A percentile compares a stretch with the other conserved stretches of the same genome.
These are phyloP conservation scores for Volvox reticuliferus DNA, from an alignment of 139 green algal genomes.

Conservation along the genomic window DNA sequence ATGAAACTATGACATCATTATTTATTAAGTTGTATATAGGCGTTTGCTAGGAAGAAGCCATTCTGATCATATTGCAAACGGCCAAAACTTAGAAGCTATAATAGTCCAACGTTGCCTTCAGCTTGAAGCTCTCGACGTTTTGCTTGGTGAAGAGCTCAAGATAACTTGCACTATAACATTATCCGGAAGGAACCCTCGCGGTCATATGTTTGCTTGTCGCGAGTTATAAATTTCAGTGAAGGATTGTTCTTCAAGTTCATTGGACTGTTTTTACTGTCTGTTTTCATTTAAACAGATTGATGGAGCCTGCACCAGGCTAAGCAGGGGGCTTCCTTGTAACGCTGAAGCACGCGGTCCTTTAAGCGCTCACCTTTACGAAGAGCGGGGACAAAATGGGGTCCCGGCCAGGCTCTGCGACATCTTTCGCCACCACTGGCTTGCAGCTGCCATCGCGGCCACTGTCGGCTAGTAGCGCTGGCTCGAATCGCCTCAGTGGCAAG, in stretches of 20 bases:
- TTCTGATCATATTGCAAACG: background rate
- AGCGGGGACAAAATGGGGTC: background rate
- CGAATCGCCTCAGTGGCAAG: conserved; percentile 36
- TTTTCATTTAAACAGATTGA: background rate
- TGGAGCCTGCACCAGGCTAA: background rate
- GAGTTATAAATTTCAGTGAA: background rate
- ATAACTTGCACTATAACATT: background rate
- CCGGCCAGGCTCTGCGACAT: conserved; percentile 25
- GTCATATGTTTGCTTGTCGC: background rate
- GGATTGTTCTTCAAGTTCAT: background rate
- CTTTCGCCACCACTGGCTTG: conserved; percentile 1
- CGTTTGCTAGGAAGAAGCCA: too few relatives aligned
- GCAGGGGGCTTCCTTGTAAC: background rate
- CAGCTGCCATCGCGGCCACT: background rate
- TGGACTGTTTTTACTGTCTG: background rate
- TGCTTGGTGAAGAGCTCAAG: background rate
- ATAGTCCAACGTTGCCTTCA: background rate
- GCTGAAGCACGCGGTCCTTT: background rate
- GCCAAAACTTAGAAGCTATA: background rate
- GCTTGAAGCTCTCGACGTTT: background rate
- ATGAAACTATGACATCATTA: too few relatives aligned
- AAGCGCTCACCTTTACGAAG: background rate
- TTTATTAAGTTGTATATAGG: too few relatives aligned
- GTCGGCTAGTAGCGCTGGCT: conserved; percentile 16
- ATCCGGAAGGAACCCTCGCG: background rate